Base-by-base conservation (phyloP, 306 rosid species). In the Quercus rubra region DNA sequence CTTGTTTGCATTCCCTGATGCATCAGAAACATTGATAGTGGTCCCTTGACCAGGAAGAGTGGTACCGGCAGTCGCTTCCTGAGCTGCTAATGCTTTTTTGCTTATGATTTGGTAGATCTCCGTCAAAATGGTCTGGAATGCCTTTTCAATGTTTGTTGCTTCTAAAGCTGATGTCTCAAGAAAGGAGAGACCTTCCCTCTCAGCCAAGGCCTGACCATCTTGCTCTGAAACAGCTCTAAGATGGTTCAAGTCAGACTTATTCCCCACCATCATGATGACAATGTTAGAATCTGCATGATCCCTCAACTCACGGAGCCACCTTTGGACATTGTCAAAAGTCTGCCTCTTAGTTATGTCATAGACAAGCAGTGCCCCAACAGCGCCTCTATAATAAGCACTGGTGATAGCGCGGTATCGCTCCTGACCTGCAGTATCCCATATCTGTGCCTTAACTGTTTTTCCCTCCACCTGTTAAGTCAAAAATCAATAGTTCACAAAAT, bases 401-500 rank as follows among this genome's bases (percentile, higher is more conserved):
- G 98, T 95, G 64, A 95, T 92, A 21, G 99, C 99, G 6, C 99
- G 98, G 84, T 95, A 95, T 70, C 99, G 92, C 88, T 95, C 99
- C 89, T 95, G 99, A 69, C 98, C 99, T 20, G 99, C 99, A 19
- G 99, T 95, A 74, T 95, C 99, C 99, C 99, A 95, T 78, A 95
- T 95, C 83, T 95, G 99, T 70, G 99, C 98, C 87, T 95, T 95
- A 18, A 95, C 97, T 15, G 99, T 92, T 83, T 95, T 95, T 79
- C 99, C 99, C 70, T 95, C 98, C 31, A 92, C 99, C 99, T 95
- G 88, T 41, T 41, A 8, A 2, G 13, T 46, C 3, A 21, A 43
- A 77, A 73, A 43, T 38, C 41, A 49, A 27, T n/a, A 21, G 28
- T 38, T 64, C 55, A 62, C n/a, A 73, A 52, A 77, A 55, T 10